Evolutionary conservation across 805 yeast genomes (phyloP).

Genomic region (Isabelozyma gotoi): DNA sequence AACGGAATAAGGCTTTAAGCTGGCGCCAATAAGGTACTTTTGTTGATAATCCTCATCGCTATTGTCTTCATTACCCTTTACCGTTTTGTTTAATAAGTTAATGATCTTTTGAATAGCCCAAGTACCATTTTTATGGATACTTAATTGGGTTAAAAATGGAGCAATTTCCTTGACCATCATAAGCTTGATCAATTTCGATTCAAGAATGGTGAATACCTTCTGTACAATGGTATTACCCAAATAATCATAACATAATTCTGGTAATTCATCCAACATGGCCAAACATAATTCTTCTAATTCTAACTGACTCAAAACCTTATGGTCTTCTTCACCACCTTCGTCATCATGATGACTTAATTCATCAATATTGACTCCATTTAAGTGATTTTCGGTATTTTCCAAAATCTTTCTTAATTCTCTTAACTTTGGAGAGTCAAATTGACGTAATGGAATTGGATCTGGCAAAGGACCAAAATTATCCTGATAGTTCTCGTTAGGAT

Average conservation of each 20-base stretch:
- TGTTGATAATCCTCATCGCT: constrained; percentile 40
- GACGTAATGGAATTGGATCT: constrained; percentile 63
- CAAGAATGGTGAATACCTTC: constrained; percentile 72
- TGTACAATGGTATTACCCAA: constrained; percentile 95
- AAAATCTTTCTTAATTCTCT: constrained; percentile 76
- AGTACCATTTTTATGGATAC: constrained; percentile 96
- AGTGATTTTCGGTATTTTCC: constrained; percentile 29
- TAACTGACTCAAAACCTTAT: constrained; percentile 34
- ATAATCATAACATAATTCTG: constrained; percentile 89
- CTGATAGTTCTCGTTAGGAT: constrained; percentile 47
- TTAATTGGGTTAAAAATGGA: constrained; percentile 84
- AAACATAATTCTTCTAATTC: constrained; percentile 82
- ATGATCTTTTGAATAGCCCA: constrained; percentile 99
- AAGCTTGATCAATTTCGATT: constrained; percentile 67
- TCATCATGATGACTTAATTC: constrained; percentile 8
- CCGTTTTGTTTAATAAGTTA: constrained; percentile 49
- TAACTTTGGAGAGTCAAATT: constrained; percentile 83
- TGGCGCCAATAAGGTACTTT: constrained; percentile 61
- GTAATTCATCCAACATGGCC: constrained; percentile 84
- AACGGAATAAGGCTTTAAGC: constrained; percentile 77
- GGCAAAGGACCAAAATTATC: constrained; percentile 74
- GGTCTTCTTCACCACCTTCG: constrained; percentile 2
- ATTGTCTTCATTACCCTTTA: background rate
- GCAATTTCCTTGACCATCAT: constrained; percentile 76
- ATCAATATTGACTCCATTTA: background rate